Evolutionary conservation across 2,329 filamentous ascomycete species (phyloP).

Genomic region (Penicillium sp.): DNA sequence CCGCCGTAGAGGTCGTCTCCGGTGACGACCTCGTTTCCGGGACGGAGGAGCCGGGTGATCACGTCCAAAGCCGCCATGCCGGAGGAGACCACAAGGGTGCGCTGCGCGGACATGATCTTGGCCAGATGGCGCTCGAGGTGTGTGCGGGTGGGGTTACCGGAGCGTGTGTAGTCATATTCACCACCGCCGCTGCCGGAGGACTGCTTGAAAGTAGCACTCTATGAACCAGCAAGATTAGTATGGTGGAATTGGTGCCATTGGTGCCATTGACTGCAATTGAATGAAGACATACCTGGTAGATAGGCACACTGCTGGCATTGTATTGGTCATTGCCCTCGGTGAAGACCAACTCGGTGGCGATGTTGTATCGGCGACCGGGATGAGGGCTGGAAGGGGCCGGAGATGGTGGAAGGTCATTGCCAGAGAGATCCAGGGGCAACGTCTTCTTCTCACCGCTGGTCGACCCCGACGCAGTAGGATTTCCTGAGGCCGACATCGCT

Average conservation of each 20-base stretch:
- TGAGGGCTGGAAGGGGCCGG: slow-evolving; percentile 89
- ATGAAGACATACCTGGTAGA: slow-evolving; percentile 71
- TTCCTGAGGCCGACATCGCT: slow-evolving; percentile 43
- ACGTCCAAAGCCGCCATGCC: slow-evolving; percentile 98
- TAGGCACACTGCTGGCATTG: slow-evolving; percentile 91
- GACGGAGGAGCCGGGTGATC: slow-evolving; percentile 84
- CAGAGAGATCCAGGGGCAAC: slow-evolving; percentile 71
- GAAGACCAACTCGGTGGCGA: slow-evolving; percentile 95
- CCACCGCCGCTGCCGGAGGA: slow-evolving; percentile 74
- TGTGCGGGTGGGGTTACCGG: slow-evolving; percentile 92
- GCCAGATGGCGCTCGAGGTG: slow-evolving; percentile 95
- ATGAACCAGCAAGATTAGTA: not conserved
- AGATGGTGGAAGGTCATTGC: slow-evolving; percentile 83
- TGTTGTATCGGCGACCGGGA: slow-evolving; percentile 82
- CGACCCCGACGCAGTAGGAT: slow-evolving; percentile 22
- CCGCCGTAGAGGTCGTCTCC: slow-evolving; percentile 97
- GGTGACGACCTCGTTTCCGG: slow-evolving; percentile 95
- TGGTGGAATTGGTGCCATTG: not conserved
- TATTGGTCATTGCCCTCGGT: slow-evolving; percentile 97
- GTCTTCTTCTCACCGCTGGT: slow-evolving; percentile 49
- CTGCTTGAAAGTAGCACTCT: slow-evolving; percentile 97
- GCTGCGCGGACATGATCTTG: slow-evolving; percentile 96
- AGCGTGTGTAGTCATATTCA: slow-evolving; percentile 98
- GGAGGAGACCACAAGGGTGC: slow-evolving; percentile 89
- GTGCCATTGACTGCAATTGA: not conserved